Base-by-base conservation (phyloP, 2,329 filamentous ascomycete genomes). In the Trichoderma semiorbis region DNA sequence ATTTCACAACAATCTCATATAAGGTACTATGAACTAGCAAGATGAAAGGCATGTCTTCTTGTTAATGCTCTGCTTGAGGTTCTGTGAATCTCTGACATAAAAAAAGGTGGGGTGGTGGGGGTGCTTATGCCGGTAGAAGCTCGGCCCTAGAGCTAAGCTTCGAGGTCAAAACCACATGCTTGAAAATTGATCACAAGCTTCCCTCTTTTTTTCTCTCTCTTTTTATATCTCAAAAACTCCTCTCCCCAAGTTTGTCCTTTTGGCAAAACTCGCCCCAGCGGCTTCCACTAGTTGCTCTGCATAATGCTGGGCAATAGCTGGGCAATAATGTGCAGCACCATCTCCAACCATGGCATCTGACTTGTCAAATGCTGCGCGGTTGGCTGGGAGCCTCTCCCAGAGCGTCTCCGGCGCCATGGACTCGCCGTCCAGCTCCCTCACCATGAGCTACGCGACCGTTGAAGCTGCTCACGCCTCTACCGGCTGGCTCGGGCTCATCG, bases 401-500 rank as follows among this genome's bases (percentile, higher is more conserved):
- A 80, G 77, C 76, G 74, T 82, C 75, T 74, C 78, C 63, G 71
- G 74, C 63, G 76, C 78, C 66, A 76, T 82, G 71, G 79, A 78
- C 64, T 76, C 79, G 36, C 75, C 80, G 7, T 74, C 74, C 43
- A 73, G 77, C 64, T 79, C 78, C 24, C 73, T 83, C 61, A 78
- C 82, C 30, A 81, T 84, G 55, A 76, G 77, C n/a, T 63, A 81
- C 73, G 78, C 82, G 71, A 79, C 79, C 8, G 57, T 71, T 30
- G 71, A 66, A 57, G 78, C 80, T 73, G 77, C 78, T 53, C 80
- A 83, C 73, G 78, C 81, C 73, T 81, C 84, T 3, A 83, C 81
- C 18, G 86, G 88, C 57, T 91, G 88, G 88, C 82, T 91, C 60
- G 87, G 88, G 26, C 79, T 88, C 67, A 80, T 90, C 69, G 88